Conservation (phyloP, 257 asterid species). For the Salvia miltiorrhiza region DNA sequence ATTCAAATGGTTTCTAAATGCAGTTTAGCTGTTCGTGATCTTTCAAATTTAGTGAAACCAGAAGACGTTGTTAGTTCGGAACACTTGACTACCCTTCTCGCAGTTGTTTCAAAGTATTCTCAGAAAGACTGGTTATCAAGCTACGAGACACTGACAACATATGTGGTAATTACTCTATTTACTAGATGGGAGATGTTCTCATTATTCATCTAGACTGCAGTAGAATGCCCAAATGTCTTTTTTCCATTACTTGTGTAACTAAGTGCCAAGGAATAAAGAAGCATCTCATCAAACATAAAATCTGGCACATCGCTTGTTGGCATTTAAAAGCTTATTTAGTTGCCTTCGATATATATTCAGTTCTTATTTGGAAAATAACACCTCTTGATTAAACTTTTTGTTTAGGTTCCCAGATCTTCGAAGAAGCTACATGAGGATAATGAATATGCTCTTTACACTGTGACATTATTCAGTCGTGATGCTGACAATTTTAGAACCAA, state of each 20-base stretch:
- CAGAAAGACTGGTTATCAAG: slow-evolving; percentile 92
- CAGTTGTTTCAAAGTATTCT: slow-evolving; percentile 71
- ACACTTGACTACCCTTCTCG: slow-evolving; percentile 76
- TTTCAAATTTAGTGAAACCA: slow-evolving; percentile 82
- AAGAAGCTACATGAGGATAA: slow-evolving; percentile 85
- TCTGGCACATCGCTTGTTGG: slow-evolving; percentile 6
- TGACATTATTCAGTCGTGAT: slow-evolving; percentile 79
- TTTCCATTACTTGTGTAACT: neutral
- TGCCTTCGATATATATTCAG: neutral
- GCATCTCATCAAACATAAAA: slow-evolving; percentile 8
- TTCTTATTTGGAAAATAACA: slow-evolving; percentile 20
- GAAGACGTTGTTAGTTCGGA: slow-evolving; percentile 61
- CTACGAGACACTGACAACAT: slow-evolving; percentile 79
- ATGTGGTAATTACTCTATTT: slow-evolving; percentile 53
- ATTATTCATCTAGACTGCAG: slow-evolving; percentile 11
- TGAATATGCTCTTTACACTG: slow-evolving; percentile 79
- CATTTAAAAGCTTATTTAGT: neutral
- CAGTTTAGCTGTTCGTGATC: slow-evolving; percentile 95
- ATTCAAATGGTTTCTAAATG: slow-evolving; percentile 17
- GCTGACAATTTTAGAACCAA: slow-evolving; percentile 83
- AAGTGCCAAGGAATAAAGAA: neutral
- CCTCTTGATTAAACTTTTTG: slow-evolving; percentile 29
- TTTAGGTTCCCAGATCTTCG: slow-evolving; percentile 94
- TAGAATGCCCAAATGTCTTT: neutral
- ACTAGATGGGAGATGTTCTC: neutral